Evolutionary conservation across 768 basidiomycete genomes (phyloP).

Genomic region (Phylloporus arenicola): DNA sequence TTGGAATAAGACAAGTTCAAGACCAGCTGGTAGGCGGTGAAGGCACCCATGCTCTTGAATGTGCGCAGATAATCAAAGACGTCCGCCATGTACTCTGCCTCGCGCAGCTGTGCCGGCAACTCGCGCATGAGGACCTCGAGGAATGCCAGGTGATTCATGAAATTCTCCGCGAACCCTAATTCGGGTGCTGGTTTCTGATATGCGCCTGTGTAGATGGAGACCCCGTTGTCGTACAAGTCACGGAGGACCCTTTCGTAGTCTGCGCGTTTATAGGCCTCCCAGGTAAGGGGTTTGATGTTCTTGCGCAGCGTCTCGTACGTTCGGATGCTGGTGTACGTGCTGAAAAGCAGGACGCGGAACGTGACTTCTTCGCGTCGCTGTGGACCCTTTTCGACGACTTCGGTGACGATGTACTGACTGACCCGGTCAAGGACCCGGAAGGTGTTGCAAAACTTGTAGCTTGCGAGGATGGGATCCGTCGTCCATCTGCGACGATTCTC

Average conservation of each 20-base stretch:
- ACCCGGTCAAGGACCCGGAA: slow-evolving; percentile 69
- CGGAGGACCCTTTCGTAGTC: slow-evolving; percentile 51
- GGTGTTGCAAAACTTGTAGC: slow-evolving; percentile 65
- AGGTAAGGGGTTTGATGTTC: slow-evolving; percentile 55
- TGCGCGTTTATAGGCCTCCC: slow-evolving; percentile 49
- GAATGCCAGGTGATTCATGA: slow-evolving; percentile 59
- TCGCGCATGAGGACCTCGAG: slow-evolving; percentile 57
- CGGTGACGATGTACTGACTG: slow-evolving; percentile 60
- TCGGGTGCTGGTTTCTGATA: slow-evolving; percentile 69
- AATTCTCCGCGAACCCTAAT: slow-evolving; percentile 42
- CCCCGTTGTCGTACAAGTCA: slow-evolving; percentile 32
- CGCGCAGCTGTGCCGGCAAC: slow-evolving; percentile 43
- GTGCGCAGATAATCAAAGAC: slow-evolving; percentile 54
- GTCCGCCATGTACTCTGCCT: slow-evolving; percentile 54
- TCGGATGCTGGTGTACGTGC: slow-evolving; percentile 61
- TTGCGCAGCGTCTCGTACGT: slow-evolving; percentile 62
- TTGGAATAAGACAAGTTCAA: slow-evolving; percentile 54
- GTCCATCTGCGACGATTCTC: slow-evolving; percentile 54
- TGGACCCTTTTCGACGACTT: slow-evolving; percentile 67
- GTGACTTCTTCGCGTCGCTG: slow-evolving; percentile 56
- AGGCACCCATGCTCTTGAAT: slow-evolving; percentile 71
- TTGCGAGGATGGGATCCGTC: slow-evolving; percentile 49
- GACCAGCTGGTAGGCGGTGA: slow-evolving; percentile 65
- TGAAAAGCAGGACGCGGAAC: slow-evolving; percentile 71
- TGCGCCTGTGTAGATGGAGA: slow-evolving; percentile 59